Evolutionary conservation across 108 stramenopile genomes (phyloP).

Genomic region (Cylindrotheca fusiformis): DNA sequence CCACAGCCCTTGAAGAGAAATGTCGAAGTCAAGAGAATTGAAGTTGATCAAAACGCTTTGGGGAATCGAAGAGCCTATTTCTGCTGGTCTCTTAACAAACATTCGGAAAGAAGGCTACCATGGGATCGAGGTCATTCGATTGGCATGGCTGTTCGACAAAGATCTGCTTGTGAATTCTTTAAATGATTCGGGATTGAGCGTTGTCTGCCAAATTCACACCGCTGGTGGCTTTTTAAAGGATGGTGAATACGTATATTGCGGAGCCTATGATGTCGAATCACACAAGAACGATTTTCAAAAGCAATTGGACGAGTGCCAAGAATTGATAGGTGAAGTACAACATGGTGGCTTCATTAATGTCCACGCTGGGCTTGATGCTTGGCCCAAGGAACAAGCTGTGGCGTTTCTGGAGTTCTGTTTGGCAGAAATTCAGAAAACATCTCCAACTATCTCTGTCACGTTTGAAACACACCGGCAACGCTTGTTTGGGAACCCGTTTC

Average conservation of each 20-base stretch:
- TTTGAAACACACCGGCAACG: conserved; percentile 31
- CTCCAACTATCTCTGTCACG: background rate
- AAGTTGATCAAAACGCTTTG: conserved; percentile 22
- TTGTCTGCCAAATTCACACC: conserved; percentile 18
- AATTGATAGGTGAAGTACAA: conserved; percentile 2
- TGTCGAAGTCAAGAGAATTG: background rate
- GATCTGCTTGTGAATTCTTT: conserved; percentile 12
- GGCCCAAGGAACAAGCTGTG: conserved; percentile 11
- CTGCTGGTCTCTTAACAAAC: conserved; percentile 3
- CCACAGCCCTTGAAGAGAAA: no score
- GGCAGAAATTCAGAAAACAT: conserved; percentile 9
- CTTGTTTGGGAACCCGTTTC: conserved; percentile 27
- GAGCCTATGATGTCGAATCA: conserved; percentile 11
- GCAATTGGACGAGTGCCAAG: conserved; percentile 16
- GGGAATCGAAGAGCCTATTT: conserved; percentile 29
- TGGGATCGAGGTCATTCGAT: conserved; percentile 15
- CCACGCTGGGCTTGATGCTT: conserved; percentile 27
- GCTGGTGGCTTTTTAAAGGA: conserved; percentile 17
- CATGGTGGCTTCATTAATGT: conserved; percentile 19
- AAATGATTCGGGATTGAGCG: conserved; percentile 6
- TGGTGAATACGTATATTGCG: conserved; percentile 22
- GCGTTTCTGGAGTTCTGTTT: conserved; percentile 19
- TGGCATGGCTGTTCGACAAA: conserved; percentile 12
- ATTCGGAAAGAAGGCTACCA: conserved; percentile 21
- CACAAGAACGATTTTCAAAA: conserved; percentile 20